A percentile compares a stretch with the other conserved stretches of the same genome.
Conservation (phyloP, 345 rosid species). For the Pistacia integerrima region DNA sequence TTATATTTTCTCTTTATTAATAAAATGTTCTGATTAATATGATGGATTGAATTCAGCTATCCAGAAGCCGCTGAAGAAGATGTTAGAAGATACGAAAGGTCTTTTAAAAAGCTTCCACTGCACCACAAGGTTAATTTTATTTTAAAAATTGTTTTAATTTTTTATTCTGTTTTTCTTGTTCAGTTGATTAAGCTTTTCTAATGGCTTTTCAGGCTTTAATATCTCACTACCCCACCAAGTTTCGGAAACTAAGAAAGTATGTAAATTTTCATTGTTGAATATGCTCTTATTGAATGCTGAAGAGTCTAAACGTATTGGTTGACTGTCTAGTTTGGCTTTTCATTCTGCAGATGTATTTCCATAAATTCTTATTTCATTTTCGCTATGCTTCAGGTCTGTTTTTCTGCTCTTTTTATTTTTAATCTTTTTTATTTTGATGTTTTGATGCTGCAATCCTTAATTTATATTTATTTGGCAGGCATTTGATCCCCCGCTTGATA, state of each 20-base stretch:
- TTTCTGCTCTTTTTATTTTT: constrained; percentile 16
- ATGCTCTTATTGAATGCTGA: not conserved
- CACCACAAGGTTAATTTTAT: constrained; percentile 53
- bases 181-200: not conserved
- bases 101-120: constrained; percentile 72
- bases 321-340: constrained; percentile 18
- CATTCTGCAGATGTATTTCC: constrained; percentile 80
- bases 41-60: constrained; percentile 47
- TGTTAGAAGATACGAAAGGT: constrained; percentile 78
- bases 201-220: constrained; percentile 61
- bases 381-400: constrained; percentile 83
- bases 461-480: constrained; percentile 56
- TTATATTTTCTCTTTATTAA: not conserved
- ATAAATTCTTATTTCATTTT: constrained; percentile 73
- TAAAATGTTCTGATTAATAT: not conserved
- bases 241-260: constrained; percentile 65
- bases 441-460: constrained; percentile 11
- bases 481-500: constrained; percentile 96
- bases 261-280: not conserved
- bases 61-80: constrained; percentile 90
- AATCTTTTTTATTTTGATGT: not conserved
- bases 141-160: not conserved
- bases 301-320: not conserved
- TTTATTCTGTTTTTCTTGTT: not conserved
- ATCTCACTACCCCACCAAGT: constrained; percentile 67